Conservation (phyloP, 768 basidiomycete species). For the Naganishia antarctica region DNA sequence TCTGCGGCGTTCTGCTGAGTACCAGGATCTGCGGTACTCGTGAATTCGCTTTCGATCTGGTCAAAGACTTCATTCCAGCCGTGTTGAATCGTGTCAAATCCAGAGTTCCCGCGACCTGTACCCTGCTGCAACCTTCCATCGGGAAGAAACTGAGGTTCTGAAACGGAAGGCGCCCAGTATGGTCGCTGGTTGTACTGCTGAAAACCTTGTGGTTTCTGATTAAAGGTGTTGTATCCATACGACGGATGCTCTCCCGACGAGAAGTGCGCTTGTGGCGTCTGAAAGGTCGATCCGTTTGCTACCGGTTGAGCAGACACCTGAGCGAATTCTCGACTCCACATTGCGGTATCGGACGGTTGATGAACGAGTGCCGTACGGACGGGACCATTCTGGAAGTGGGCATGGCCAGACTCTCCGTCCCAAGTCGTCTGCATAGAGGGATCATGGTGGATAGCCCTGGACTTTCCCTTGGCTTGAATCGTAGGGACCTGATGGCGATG, state of each 20-base stretch:
- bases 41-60: constrained; percentile 6
- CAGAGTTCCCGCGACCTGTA: background rate
- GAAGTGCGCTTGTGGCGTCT: background rate
- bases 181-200: background rate
- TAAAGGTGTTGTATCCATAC: background rate
- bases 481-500: background rate
- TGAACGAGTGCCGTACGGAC: background rate
- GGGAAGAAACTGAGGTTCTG: constrained; percentile 8
- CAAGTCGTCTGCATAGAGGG: constrained; percentile 7
- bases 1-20: background rate
- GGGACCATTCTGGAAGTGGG: background rate
- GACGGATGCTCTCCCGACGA: background rate
- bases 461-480: constrained; percentile 8
- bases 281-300: background rate
- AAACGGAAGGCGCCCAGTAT: constrained; percentile 7
- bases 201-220: background rate
- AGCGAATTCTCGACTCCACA: background rate
- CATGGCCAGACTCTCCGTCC: background rate
- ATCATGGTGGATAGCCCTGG: background rate
- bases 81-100: constrained; percentile 10
- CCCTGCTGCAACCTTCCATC: constrained; percentile 6
- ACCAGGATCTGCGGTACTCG: background rate
- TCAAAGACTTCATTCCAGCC: constrained; percentile 20
- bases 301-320: background rate
- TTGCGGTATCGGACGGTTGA: background rate